A percentile compares a stretch with the other conserved stretches of the same genome.
phyloP scores from a whole-genome alignment of 2,329 filamentous ascomycete genomes.

The Penicillium decumbens region DNA sequence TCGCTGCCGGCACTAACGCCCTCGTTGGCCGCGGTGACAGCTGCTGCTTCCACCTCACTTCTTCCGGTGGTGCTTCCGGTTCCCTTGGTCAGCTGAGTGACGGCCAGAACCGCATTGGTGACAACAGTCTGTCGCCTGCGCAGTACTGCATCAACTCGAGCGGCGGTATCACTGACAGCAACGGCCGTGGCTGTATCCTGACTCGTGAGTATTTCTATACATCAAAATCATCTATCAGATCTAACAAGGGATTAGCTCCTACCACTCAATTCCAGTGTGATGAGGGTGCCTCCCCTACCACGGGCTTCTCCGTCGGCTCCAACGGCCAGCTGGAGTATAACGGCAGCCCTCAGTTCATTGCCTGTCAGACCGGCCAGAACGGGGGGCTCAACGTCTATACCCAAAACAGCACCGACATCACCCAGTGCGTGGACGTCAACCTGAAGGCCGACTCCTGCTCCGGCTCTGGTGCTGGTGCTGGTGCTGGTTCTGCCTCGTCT shows the following conservation, averaged over 20 bases:
- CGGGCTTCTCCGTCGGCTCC: conserved; percentile 55
- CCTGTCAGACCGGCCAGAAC: conserved; percentile 53
- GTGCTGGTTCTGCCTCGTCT: conserved; percentile 4
- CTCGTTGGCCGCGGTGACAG: conserved; percentile 35
- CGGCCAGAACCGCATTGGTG: conserved; percentile 59
- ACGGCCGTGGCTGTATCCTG: conserved; percentile 59
- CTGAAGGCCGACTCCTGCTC: conserved; percentile 39
- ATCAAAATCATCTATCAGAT: neutral
- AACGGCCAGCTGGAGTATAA: conserved; percentile 52
- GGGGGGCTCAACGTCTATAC: conserved; percentile 43
- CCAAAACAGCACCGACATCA: conserved; percentile 29
- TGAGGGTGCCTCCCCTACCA: conserved; percentile 45
- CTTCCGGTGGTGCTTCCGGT: conserved; percentile 49
- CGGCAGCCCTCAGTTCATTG: conserved; percentile 53
- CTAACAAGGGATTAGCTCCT: conserved; percentile 38
- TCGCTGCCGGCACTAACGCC: conserved; percentile 43
- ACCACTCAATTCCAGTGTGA: conserved; percentile 62
- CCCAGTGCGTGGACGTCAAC: conserved; percentile 32
- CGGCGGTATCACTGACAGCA: conserved; percentile 53
- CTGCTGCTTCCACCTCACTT: conserved; percentile 53
- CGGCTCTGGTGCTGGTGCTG: conserved; percentile 13
- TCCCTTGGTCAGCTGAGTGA: conserved; percentile 56
- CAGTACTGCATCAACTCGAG: conserved; percentile 54
- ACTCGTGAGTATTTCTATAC: conserved; percentile 46
- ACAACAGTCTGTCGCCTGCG: conserved; percentile 42